These are phyloP conservation scores for Tieghemiomyces parasiticus DNA, from an alignment of 192 early-diverging fungal genomes.

Conservation along the genomic window DNA sequence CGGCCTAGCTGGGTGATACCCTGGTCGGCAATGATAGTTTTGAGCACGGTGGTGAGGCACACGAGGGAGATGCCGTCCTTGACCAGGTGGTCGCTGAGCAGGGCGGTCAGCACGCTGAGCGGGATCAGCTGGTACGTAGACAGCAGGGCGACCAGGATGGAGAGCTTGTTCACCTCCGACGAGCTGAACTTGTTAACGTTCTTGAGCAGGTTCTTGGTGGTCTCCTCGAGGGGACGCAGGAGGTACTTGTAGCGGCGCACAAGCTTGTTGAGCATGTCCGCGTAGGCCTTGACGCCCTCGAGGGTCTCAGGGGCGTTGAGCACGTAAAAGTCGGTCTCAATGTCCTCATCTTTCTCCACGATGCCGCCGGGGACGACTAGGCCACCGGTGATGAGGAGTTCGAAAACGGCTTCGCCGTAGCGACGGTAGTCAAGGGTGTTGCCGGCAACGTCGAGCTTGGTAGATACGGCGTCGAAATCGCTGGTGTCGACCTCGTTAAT, in stretches of 20 bases:
- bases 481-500: constrained; percentile 32
- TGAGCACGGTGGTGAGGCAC: constrained; percentile 73
- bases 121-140: constrained; percentile 48
- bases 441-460: constrained; percentile 61
- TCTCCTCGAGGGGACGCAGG: constrained; percentile 71
- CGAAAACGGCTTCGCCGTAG: constrained; percentile 91
- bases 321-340: constrained; percentile 24
- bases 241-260: constrained; percentile 93
- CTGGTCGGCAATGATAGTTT: constrained; percentile 62
- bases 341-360: constrained; percentile 50
- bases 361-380: constrained; percentile 44
- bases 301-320: constrained; percentile 45
- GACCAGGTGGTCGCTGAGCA: constrained; percentile 89
- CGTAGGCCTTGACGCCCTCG: constrained; percentile 52
- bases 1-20: constrained; percentile 59
- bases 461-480: constrained; percentile 58
- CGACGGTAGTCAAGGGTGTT: constrained; percentile 88
- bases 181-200: constrained; percentile 78
- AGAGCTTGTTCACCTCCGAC: constrained; percentile 67
- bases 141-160: constrained; percentile 58
- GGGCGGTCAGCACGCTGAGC: constrained; percentile 51
- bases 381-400: constrained; percentile 84
- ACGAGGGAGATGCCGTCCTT: constrained; percentile 75
- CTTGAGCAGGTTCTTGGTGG: constrained; percentile 66
- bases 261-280: constrained; percentile 77